Conservation (phyloP, 148 eudicot genomes). For the Silene latifolia region DNA sequence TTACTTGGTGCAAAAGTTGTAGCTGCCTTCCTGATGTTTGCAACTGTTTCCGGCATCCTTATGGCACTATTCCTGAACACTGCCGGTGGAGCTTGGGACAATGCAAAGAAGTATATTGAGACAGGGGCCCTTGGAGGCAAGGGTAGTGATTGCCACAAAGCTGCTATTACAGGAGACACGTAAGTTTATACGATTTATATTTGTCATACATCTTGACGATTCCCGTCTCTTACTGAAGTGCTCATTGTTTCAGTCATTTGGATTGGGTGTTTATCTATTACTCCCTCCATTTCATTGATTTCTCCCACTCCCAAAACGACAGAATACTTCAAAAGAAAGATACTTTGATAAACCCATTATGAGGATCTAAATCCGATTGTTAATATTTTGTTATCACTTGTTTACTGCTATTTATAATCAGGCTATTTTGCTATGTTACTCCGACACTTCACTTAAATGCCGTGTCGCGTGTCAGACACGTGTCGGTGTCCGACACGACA, state of each 20-base stretch:
- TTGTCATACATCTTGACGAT: neutral
- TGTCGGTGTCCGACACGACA: too few species aligned
- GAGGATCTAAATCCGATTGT: too few species aligned
- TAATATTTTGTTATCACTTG: neutral
- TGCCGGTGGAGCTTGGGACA: conserved; percentile 99
- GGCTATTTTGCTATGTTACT: neutral
- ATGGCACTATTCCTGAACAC: conserved; percentile 99
- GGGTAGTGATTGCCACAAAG: conserved; percentile 96
- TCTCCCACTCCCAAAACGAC: neutral
- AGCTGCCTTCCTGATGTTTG: conserved; percentile 93
- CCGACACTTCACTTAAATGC: too few species aligned
- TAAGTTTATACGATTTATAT: conserved; percentile 43
- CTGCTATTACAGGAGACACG: conserved; percentile 98
- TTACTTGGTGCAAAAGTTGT: conserved; percentile 98
- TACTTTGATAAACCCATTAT: too few species aligned
- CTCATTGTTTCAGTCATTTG: neutral
- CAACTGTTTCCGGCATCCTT: conserved; percentile 94
- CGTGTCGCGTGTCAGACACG: too few species aligned
- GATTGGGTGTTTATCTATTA: neutral
- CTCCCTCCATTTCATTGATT: neutral
- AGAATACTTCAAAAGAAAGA: neutral
- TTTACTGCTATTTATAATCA: neutral
- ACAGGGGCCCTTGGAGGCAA: conserved; percentile 99
- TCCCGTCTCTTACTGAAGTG: neutral
- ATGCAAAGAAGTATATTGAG: conserved; percentile 97